Conservation (phyloP, 345 rosid genomes). For the Citrus hindsii region DNA sequence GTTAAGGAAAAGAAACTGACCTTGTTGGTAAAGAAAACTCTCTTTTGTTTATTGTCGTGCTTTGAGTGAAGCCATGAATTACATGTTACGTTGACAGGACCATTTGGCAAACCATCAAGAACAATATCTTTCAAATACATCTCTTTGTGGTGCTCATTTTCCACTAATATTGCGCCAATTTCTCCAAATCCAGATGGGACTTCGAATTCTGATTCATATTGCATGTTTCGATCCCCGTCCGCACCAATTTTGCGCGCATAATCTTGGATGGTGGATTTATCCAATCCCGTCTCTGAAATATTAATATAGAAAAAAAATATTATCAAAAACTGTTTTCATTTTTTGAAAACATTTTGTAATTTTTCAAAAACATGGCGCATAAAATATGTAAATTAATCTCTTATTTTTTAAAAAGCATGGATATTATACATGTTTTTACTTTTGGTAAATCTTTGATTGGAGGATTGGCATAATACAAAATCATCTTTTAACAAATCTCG, state of each 20-base stretch:
- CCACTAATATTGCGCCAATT: conserved; percentile 60
- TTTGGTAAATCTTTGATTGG: too few species aligned
- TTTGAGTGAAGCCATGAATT: conserved; percentile 68
- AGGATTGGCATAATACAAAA: too few species aligned
- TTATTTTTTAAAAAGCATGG: too few species aligned
- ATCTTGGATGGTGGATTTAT: conserved; percentile 43
- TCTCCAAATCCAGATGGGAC: conserved; percentile 54
- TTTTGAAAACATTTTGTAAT: too few species aligned
- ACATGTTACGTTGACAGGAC: conserved; percentile 42
- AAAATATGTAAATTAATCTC: too few species aligned
- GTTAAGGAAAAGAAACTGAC: conserved; percentile 7
- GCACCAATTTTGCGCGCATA: conserved; percentile 38
- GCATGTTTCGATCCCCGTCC: conserved; percentile 16
- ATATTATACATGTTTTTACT: too few species aligned
- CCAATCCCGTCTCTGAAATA: conserved; percentile 36
- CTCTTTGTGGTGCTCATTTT: conserved; percentile 78
- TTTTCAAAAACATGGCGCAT: too few species aligned
- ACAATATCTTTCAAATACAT: conserved; percentile 46
- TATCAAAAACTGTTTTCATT: too few species aligned
- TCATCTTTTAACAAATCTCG: too few species aligned
- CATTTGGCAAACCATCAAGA: conserved; percentile 39
- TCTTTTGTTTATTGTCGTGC: conserved; percentile 37
- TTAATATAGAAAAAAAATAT: neutral
- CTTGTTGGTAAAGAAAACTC: conserved; percentile 65
- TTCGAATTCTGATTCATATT: conserved; percentile 53